Evolutionary conservation across 1,139 yeast species (phyloP).

Genomic region (Insectozyma bohioensis): DNA sequence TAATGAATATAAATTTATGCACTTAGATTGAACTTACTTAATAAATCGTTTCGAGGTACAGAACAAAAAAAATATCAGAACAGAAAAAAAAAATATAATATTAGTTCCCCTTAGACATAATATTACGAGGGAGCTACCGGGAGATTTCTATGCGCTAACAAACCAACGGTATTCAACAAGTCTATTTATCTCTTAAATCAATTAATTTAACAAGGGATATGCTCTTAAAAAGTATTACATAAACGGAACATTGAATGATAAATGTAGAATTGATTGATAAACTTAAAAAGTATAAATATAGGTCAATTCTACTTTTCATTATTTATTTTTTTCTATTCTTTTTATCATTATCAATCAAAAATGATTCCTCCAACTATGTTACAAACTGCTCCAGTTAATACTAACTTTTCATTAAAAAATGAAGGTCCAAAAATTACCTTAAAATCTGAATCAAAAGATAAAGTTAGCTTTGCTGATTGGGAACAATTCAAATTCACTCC

Average conservation of each 20-base stretch:
- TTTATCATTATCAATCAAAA: constrained; percentile 5
- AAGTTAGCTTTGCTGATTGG: constrained; percentile 54
- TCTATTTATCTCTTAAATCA: neutral
- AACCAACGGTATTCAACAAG: too few relatives aligned
- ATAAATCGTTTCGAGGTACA: too few relatives aligned
- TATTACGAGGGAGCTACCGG: too few relatives aligned
- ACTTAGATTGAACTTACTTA: neutral
- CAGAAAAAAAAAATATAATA: too few relatives aligned
- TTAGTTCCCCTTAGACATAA: too few relatives aligned
- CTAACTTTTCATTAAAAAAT: constrained; percentile 6
- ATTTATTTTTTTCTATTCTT: neutral
- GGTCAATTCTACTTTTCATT: neutral
- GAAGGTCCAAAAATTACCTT: constrained; percentile 11
- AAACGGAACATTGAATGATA: neutral
- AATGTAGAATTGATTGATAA: too few relatives aligned
- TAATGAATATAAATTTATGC: neutral
- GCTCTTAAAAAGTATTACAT: constrained; percentile 6
- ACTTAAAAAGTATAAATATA: constrained; percentile 5
- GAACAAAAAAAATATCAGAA: neutral
- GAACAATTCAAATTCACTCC: constrained; percentile 67
- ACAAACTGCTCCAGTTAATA: constrained; percentile 22
- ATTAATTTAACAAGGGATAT: constrained; percentile 3
- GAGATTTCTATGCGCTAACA: constrained; percentile 10
- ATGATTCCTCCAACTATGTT: constrained; percentile 41
- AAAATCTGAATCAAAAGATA: constrained; percentile 17